Conservation (phyloP, 2,329 filamentous ascomycete genomes). For the Aphanoascus verrucosus region DNA sequence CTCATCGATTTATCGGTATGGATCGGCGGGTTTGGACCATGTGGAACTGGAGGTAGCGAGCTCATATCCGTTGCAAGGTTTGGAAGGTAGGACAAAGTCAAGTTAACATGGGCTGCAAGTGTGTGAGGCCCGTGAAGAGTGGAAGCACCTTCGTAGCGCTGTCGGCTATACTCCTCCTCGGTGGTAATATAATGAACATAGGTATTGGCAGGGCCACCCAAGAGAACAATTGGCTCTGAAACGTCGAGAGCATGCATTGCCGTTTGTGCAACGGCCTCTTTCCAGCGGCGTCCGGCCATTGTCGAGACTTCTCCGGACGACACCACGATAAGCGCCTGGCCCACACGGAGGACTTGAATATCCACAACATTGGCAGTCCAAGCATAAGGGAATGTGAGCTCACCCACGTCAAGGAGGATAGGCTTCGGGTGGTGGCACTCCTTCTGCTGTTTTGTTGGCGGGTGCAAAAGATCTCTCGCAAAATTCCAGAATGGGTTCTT, state of each 20-base stretch:
- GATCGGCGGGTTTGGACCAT: constrained; percentile 61
- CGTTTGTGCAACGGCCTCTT: constrained; percentile 52
- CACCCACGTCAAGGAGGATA: constrained; percentile 78
- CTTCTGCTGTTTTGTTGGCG: constrained; percentile 58
- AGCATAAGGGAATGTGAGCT: constrained; percentile 63
- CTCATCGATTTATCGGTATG: constrained; percentile 64
- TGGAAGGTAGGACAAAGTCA: constrained; percentile 61
- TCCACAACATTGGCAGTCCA: constrained; percentile 92
- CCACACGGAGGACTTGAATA: constrained; percentile 72
- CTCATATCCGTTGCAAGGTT: constrained; percentile 47
- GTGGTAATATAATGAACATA: constrained; percentile 78
- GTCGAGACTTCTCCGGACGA: constrained; percentile 82
- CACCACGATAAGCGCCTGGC: constrained; percentile 73
- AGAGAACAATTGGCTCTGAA: constrained; percentile 57
- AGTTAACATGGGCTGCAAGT: constrained; percentile 75
- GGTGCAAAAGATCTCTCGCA: constrained; percentile 61
- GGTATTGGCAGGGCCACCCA: constrained; percentile 81
- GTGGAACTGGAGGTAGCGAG: constrained; percentile 35
- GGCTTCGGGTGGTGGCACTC: constrained; percentile 73
- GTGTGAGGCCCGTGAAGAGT: constrained; percentile 79
- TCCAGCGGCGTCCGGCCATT: constrained; percentile 86
- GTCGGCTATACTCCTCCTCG: constrained; percentile 67
- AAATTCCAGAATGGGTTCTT: constrained; percentile 70
- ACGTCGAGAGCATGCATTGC: constrained; percentile 44
- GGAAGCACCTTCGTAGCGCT: constrained; percentile 90